Base-by-base conservation (phyloP, 2,329 filamentous ascomycete genomes). In the Claviceps monticola region DNA sequence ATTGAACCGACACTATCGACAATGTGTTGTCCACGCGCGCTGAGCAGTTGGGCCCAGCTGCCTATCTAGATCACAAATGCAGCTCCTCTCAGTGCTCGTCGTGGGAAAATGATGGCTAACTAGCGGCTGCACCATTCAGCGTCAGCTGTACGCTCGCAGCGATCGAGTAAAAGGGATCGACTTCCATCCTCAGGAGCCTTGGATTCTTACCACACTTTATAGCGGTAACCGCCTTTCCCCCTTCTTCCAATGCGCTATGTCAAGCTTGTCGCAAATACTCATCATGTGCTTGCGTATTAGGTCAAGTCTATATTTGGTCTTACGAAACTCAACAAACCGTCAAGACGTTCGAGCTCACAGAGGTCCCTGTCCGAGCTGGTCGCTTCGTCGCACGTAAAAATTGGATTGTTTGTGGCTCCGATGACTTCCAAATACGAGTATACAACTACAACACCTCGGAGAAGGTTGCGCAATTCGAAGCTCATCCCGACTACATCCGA, bases 401-500 rank as follows among this genome's bases (percentile, higher is more conserved):
- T 71, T 98, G 93, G 93, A 94, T 95, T 61, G 88, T 95, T 51
- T 93, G 88, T 71, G 93, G 93, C 64, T 98, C 85, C 59, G 88
- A 95, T 73, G 88, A 95, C 73, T 95, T 94, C 73, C 78, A 82
- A 66, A 68, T 82, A 51, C 86, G 91, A 61, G 87, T 95, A 57
- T 95, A 95, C 79, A 97, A 98, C 74, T 98, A 97, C 79, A 97
- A 98, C 73, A 98, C 93, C 51, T 95, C 88, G 55, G 93, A 98
- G 72, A 97, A 96, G 79, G 93, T 97, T 63, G 91, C 89, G 51
- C 87, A 87, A 16, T 97, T 96, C 69, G 91, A 97, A 73, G 91
- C 90, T 49, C 93, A 98, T 67, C 93, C 93, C 55, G 93, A 98
- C 70, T 98, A 98, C 66, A 97, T 98, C 66, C 87, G 93, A 62